A percentile compares a stretch with the other conserved stretches of the same genome.
These are phyloP conservation scores for Linaria vulgaris DNA, from an alignment of 257 asterid genomes.

Conservation along the genomic window DNA sequence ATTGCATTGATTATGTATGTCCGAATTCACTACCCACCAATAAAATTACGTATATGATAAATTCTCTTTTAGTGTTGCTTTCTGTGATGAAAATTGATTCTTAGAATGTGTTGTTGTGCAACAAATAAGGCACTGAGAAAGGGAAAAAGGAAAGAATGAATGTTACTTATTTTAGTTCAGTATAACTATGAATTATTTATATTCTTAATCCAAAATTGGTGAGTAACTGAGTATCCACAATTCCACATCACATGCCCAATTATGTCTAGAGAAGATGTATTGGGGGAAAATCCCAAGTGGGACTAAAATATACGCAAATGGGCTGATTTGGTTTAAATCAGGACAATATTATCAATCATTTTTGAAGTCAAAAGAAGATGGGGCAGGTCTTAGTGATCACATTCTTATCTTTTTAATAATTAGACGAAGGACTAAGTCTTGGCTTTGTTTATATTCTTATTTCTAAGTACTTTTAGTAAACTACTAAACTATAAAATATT, in stretches of 20 bases:
- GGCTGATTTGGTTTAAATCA: slow-evolving; percentile 29
- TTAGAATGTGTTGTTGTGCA: slow-evolving; percentile 7
- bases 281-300: slow-evolving; percentile 37
- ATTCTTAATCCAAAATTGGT: slow-evolving; percentile 19
- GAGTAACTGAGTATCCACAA: slow-evolving; percentile 35
- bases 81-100: slow-evolving; percentile 7
- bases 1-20: neutral
- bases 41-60: neutral
- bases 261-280: slow-evolving; percentile 47
- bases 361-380: slow-evolving; percentile 34
- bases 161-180: slow-evolving; percentile 11
- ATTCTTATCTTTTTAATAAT: slow-evolving; percentile 21
- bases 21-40: neutral
- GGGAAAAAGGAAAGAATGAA: slow-evolving; percentile 3
- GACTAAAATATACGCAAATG: slow-evolving; percentile 29
- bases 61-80: neutral
- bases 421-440: slow-evolving; percentile 26
- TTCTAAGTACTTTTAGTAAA: slow-evolving; percentile 17
- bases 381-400: slow-evolving; percentile 31
- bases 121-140: slow-evolving; percentile 18
- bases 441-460: slow-evolving; percentile 29
- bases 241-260: slow-evolving; percentile 34
- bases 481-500: slow-evolving; percentile 15
- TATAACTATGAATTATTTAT: neutral
- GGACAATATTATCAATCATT: slow-evolving; percentile 26